phyloP scores from a whole-genome alignment of 805 yeast genomes.

The Starmerella potacharoeniae region DNA sequence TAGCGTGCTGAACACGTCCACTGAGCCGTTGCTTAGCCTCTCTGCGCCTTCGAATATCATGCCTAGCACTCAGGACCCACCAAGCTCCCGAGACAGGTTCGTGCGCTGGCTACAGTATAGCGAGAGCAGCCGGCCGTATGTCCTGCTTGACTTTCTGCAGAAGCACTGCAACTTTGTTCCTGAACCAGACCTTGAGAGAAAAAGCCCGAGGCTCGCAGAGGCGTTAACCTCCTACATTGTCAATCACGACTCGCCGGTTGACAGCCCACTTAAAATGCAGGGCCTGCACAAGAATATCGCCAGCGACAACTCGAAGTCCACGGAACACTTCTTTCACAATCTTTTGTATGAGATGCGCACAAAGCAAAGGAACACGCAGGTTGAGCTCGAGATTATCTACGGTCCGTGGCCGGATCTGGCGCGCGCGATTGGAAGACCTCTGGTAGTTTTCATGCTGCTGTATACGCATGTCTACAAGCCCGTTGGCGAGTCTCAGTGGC shows the following conservation, averaged over 20 bases:
- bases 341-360: not conserved
- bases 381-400: constrained; percentile 9
- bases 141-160: not conserved
- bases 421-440: not conserved
- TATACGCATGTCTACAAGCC: constrained; percentile 7
- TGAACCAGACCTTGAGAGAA: not conserved
- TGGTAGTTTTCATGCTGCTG: constrained; percentile 6
- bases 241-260: not conserved
- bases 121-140: not conserved
- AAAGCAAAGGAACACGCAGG: not conserved
- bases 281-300: not conserved
- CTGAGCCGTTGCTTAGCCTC: not conserved
- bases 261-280: not conserved
- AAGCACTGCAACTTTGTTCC: not conserved
- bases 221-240: not conserved
- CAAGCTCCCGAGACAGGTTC: not conserved
- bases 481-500: not conserved
- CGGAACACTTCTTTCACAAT: not conserved
- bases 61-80: not conserved
- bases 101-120: not conserved
- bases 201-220: not conserved
- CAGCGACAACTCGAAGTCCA: not conserved
- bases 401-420: constrained; percentile 13
- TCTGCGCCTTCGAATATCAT: not conserved
- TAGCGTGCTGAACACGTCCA: not conserved